Base-by-base conservation (phyloP, 2,329 filamentous ascomycete genomes). In the Paramyrothecium sp. region DNA sequence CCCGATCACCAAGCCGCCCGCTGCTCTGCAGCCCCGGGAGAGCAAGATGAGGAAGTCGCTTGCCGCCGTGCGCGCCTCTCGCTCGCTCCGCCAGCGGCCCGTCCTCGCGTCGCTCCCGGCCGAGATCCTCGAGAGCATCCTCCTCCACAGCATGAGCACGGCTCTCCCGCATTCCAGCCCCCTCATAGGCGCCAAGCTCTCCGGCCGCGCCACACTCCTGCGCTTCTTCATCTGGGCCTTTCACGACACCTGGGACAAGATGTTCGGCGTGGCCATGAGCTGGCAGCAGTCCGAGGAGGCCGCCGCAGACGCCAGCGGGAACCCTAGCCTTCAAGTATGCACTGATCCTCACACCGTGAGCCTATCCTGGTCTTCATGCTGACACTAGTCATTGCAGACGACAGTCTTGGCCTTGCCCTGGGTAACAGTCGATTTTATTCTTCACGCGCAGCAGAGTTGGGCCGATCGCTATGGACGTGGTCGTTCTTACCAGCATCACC, bases 81-180 rank as follows among this genome's bases (percentile, higher is more conserved):
- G 69, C 48, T 56, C 65, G 16, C 56, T 60, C 13, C 67, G 67
- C 21, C 62, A 55, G 23, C 67, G 68, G 17, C 54, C 63, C 3
- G 65, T 50, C 12, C 62, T 76, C 21, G 68, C 75, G 53, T 64
- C 63, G 30, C 69, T 86, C 10, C 83, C 83, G 0, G 65, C 77
- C 7, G 83, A 86, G 65, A 71, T 86, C 22, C 73, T 86, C 13
- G 81, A 85, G 64, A 72, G 60, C 33, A 83, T 86, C 51, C 78
- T 84, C 55, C 67, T 81, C 60, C 68, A 79, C 54, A 83, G 81
- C 52, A 65, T 70, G 59, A 84, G 82, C 60, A 59, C 81, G 51
- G 73, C 77, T 53, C 71, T 86, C 1, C 75, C 81, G 1, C 73
- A 70, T 5, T 72, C 76, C 52, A 79, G 75, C 54, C 75, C 67